Evolutionary conservation across 495 filamentous ascomycete genomes (phyloP).

Genomic region (Copromyces sp.): DNA sequence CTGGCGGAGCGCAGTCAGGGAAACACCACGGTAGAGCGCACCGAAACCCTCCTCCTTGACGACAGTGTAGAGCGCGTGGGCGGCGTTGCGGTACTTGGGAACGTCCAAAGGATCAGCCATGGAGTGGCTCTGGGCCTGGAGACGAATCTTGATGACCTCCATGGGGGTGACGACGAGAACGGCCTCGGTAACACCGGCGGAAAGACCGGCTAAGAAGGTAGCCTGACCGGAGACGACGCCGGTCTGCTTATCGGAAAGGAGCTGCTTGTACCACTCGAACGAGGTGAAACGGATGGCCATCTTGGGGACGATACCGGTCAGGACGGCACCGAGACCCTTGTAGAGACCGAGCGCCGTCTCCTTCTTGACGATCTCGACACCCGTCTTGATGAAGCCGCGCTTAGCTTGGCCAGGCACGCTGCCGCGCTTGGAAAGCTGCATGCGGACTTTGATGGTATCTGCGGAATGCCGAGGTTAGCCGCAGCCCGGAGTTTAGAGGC

Average conservation of each 20-base stretch:
- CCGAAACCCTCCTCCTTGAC: constrained; percentile 81
- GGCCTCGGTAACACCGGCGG: constrained; percentile 90
- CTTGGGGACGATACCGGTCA: constrained; percentile 96
- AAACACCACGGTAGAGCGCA: constrained; percentile 84
- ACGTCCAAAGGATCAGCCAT: constrained; percentile 87
- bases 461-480: constrained; percentile 4
- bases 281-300: constrained; percentile 99
- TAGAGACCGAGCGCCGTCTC: constrained; percentile 91
- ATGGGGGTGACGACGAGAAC: constrained; percentile 94
- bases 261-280: constrained; percentile 88
- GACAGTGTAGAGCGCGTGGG: constrained; percentile 89
- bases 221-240: constrained; percentile 58
- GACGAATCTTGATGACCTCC: constrained; percentile 97
- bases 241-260: constrained; percentile 61
- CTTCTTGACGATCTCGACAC: constrained; percentile 72
- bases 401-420: constrained; percentile 70
- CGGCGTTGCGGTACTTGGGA: constrained; percentile 95
- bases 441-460: constrained; percentile 98
- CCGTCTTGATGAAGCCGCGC: constrained; percentile 81
- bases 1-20: constrained; percentile 84
- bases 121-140: constrained; percentile 93
- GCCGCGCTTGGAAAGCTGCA: constrained; percentile 90
- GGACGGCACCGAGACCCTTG: constrained; percentile 90
- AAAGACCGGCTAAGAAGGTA: constrained; percentile 85
- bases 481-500: background rate